These are phyloP conservation scores for Ceratobasidium sp. DNA, from an alignment of 1,284 basidiomycete genomes.

Conservation along the genomic window DNA sequence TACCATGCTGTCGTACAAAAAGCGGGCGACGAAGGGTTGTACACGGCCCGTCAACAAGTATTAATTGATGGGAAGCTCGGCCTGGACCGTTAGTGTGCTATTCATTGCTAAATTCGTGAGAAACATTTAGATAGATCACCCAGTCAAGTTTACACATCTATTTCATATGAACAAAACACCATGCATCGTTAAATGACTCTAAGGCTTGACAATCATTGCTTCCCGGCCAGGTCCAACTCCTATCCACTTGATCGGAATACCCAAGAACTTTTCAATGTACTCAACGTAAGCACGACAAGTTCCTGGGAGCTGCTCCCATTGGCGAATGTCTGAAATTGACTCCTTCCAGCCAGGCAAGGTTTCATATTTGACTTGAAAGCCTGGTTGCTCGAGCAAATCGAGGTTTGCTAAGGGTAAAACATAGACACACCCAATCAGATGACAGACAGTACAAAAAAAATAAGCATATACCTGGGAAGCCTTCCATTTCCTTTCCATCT, in stretches of 20 bases:
- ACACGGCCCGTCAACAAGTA: neutral
- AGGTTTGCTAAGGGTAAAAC: slow-evolving; percentile 76
- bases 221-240: slow-evolving; percentile 87
- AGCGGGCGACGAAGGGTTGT: slow-evolving; percentile 6
- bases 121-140: neutral
- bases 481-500: slow-evolving; percentile 76
- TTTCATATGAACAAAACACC: neutral
- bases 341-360: slow-evolving; percentile 93
- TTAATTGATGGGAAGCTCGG: slow-evolving; percentile 17
- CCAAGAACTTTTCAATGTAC: slow-evolving; percentile 84
- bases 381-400: slow-evolving; percentile 66
- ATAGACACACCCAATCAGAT: neutral
- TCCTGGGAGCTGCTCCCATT: slow-evolving; percentile 82
- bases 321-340: slow-evolving; percentile 70
- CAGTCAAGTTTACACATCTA: neutral
- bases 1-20: slow-evolving; percentile 30
- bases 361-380: slow-evolving; percentile 88
- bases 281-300: slow-evolving; percentile 88
- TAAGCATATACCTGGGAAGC: slow-evolving; percentile 81
- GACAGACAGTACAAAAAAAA: slow-evolving; percentile 36
- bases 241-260: slow-evolving; percentile 88
- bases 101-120: neutral
- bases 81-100: neutral
- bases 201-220: slow-evolving; percentile 64
- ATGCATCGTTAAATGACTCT: neutral